phyloP scores from a whole-genome alignment of 345 rosid genomes.

The Populus pruinosa region DNA sequence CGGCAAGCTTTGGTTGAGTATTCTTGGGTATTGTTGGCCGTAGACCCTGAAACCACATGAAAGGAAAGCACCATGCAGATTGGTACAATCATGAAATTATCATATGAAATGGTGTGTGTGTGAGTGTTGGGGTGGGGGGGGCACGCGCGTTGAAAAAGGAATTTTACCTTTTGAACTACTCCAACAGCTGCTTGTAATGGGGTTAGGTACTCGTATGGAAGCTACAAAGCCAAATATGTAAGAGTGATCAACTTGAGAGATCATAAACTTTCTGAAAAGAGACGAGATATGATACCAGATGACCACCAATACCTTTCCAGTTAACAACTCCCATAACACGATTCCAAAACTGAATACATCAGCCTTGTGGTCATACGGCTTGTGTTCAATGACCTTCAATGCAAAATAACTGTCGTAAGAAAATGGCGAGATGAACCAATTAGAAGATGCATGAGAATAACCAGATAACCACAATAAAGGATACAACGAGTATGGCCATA shows the following conservation, averaged over 20 bases:
- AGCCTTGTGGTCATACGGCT: slow-evolving; percentile 96
- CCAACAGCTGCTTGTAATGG: slow-evolving; percentile 98
- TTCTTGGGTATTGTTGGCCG: slow-evolving; percentile 78
- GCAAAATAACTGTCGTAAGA: slow-evolving; percentile 37
- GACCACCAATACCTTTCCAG: slow-evolving; percentile 67
- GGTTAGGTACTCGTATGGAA: slow-evolving; percentile 88
- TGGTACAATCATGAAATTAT: neutral
- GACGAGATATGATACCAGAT: neutral
- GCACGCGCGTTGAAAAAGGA: neutral
- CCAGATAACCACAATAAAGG: too few relatives aligned
- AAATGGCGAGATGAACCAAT: slow-evolving; percentile 17
- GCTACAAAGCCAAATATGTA: slow-evolving; percentile 46
- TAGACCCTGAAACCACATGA: slow-evolving; percentile 46
- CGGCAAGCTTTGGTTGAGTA: slow-evolving; percentile 58
- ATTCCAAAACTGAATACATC: slow-evolving; percentile 90
- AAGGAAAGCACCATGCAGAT: neutral
- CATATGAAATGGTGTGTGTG: neutral
- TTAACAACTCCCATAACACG: slow-evolving; percentile 88
- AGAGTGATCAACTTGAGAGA: neutral
- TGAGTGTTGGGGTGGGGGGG: too few relatives aligned
- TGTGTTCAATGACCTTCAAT: slow-evolving; percentile 88
- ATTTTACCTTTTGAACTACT: slow-evolving; percentile 86
- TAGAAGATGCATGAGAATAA: neutral
- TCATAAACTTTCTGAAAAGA: neutral
- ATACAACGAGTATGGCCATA: too few relatives aligned